A percentile compares a stretch with the other conserved stretches of the same genome.
Evolutionary conservation across 2,329 filamentous ascomycete species (phyloP).

Genomic region (Cercospora zeae-maydis): DNA sequence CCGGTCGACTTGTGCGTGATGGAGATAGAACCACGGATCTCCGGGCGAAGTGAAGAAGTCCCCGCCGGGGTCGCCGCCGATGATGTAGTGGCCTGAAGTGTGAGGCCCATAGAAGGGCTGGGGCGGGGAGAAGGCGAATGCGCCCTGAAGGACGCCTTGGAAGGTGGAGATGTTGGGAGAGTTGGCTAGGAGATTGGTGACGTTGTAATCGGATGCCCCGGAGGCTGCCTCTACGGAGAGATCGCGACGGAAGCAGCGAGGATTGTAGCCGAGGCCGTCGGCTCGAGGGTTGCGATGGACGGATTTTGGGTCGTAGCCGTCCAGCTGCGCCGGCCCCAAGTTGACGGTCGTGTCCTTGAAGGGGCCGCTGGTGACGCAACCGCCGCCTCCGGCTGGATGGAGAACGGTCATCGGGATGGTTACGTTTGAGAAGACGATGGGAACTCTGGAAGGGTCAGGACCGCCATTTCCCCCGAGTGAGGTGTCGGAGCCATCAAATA

Average conservation of each 20-base stretch:
- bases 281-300: slow-evolving; percentile 23
- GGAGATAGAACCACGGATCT: slow-evolving; percentile 50
- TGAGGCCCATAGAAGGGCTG: slow-evolving; percentile 32
- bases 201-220: slow-evolving; percentile 10
- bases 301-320: slow-evolving; percentile 2
- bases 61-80: slow-evolving; percentile 40
- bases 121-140: not conserved
- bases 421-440: slow-evolving; percentile 12
- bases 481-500: slow-evolving; percentile 56
- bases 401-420: slow-evolving; percentile 30
- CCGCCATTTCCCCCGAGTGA: slow-evolving; percentile 36
- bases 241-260: slow-evolving; percentile 22
- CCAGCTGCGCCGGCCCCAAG: slow-evolving; percentile 16
- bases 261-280: slow-evolving; percentile 25
- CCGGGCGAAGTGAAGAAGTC: slow-evolving; percentile 45
- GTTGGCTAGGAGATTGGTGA: slow-evolving; percentile 14
- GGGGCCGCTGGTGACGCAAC: slow-evolving; percentile 52
- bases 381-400: slow-evolving; percentile 53
- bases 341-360: slow-evolving; percentile 39
- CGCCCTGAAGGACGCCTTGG: slow-evolving; percentile 19
- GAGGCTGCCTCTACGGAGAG: slow-evolving; percentile 4
- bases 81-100: slow-evolving; percentile 46
- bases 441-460: not conserved
- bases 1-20: slow-evolving; percentile 46
- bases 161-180: slow-evolving; percentile 15